Conservation (phyloP, 495 filamentous ascomycete species). For the Neurospora tetraspora region DNA sequence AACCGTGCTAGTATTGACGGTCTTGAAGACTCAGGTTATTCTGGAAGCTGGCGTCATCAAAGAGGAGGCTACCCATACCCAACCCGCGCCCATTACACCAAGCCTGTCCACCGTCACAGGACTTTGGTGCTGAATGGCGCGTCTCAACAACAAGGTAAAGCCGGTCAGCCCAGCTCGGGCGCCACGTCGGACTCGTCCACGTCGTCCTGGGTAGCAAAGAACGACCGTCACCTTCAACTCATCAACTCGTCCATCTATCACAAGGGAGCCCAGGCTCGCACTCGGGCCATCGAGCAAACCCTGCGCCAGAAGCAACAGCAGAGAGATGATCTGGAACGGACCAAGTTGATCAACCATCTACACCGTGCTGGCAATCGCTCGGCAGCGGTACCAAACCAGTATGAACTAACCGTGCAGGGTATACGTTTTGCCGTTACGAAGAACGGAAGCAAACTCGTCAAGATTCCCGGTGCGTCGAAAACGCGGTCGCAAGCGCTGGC, state of each 20-base stretch:
- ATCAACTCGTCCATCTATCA: slow-evolving; percentile 81
- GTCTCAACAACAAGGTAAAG: slow-evolving; percentile 12
- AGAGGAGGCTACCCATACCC: slow-evolving; percentile 21
- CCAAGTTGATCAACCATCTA: slow-evolving; percentile 40
- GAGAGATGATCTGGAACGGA: slow-evolving; percentile 55
- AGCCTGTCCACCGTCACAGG: slow-evolving; percentile 53
- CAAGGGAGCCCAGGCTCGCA: slow-evolving; percentile 57
- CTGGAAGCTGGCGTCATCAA: slow-evolving; percentile 18
- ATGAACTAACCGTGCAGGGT: slow-evolving; percentile 66
- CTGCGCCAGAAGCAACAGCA: slow-evolving; percentile 48
- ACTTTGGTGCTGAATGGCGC: slow-evolving; percentile 59
- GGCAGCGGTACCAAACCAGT: slow-evolving; percentile 19
- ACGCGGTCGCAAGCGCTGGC: slow-evolving; percentile 1
- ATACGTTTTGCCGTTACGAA: slow-evolving; percentile 65
- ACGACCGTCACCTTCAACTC: slow-evolving; percentile 76
- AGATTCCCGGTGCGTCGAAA: slow-evolving; percentile 51
- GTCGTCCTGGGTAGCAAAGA: slow-evolving; percentile 64
- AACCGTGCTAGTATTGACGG: slow-evolving; percentile 10
- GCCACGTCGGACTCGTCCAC: slow-evolving; percentile 29
- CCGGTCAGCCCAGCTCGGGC: slow-evolving; percentile 18
- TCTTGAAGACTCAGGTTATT: slow-evolving; percentile 14
- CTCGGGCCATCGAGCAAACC: slow-evolving; percentile 66
- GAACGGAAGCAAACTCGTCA: slow-evolving; percentile 77
- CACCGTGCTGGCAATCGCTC: slow-evolving; percentile 17
- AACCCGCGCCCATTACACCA: slow-evolving; percentile 38